These are phyloP conservation scores for Cadophora malorum DNA, from an alignment of 2,329 filamentous ascomycete genomes.

Conservation along the genomic window DNA sequence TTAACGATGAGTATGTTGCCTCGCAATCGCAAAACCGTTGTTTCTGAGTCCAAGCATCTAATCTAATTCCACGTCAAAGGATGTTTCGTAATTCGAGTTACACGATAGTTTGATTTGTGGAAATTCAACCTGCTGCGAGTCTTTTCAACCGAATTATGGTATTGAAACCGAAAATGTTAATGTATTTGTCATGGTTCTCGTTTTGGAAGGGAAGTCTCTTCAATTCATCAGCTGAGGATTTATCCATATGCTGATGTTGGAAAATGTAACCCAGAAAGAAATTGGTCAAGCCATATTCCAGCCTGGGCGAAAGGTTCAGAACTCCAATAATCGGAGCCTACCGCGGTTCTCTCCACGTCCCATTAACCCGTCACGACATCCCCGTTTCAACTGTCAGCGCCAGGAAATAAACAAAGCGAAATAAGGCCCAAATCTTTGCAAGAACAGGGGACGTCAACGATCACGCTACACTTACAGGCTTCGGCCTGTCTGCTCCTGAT, in stretches of 20 bases:
- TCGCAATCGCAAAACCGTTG: not conserved
- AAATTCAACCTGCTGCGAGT: not conserved
- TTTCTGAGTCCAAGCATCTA: not conserved
- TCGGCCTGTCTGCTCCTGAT: not conserved
- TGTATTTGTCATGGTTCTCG: not conserved
- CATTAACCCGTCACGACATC: slow-evolving; percentile 5
- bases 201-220: not conserved
- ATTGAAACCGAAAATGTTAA: not conserved
- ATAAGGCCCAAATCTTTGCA: not conserved
- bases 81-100: not conserved
- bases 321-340: not conserved
- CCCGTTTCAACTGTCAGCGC: slow-evolving; percentile 10
- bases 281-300: slow-evolving; percentile 5
- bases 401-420: slow-evolving; percentile 13
- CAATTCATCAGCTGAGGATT: not conserved
- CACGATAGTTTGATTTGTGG: not conserved
- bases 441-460: slow-evolving; percentile 4
- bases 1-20: not conserved
- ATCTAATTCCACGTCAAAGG: too few species aligned
- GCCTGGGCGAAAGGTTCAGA: not conserved
- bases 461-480: not conserved
- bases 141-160: not conserved
- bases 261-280: not conserved
- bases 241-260: slow-evolving; percentile 1
- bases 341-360: not conserved